phyloP scores from a whole-genome alignment of 495 filamentous ascomycete species.

The Beverwykella pulmonaria region DNA sequence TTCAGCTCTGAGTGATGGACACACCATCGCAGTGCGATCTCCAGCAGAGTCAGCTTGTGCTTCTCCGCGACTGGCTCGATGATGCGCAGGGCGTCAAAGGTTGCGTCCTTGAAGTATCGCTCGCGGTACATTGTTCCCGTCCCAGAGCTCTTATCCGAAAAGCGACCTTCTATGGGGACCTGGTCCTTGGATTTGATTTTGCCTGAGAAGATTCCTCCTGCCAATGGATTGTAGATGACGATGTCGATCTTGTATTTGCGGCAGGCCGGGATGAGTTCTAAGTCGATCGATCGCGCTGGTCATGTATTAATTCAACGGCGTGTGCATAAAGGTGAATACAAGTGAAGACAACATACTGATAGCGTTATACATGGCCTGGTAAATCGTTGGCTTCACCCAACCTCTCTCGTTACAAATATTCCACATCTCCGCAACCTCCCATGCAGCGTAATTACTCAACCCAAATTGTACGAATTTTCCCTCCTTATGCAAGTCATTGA shows the following conservation, averaged over 20 bases:
- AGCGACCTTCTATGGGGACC: constrained; percentile 67
- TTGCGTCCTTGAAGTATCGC: constrained; percentile 79
- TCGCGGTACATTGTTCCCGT: constrained; percentile 68
- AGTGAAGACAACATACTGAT: constrained; percentile 53
- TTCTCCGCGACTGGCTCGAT: constrained; percentile 75
- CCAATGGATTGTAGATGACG: constrained; percentile 89
- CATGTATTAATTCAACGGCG: no score
- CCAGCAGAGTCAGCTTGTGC: constrained; percentile 63
- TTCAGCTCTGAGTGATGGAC: constrained; percentile 71
- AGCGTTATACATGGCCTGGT: constrained; percentile 70
- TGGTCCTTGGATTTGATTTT: constrained; percentile 68
- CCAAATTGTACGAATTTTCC: constrained; percentile 86
- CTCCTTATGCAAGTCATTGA: constrained; percentile 80
- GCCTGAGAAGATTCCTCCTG: constrained; percentile 81
- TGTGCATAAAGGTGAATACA: no score
- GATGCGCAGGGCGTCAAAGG: constrained; percentile 72
- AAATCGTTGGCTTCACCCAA: constrained; percentile 71
- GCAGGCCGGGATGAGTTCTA: constrained; percentile 77
- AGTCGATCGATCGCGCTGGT: constrained; percentile 68
- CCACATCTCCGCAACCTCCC: constrained; percentile 88
- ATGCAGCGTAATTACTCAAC: constrained; percentile 82
- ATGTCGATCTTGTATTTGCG: constrained; percentile 84
- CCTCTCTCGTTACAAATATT: constrained; percentile 77
- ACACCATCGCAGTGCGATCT: constrained; percentile 35
- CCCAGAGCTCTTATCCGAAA: constrained; percentile 55